Evolutionary conservation across 345 rosid genomes (phyloP), one percentile per base, ranked within the genome.

Genomic region (Eucalyptus pauciflora): DNA sequence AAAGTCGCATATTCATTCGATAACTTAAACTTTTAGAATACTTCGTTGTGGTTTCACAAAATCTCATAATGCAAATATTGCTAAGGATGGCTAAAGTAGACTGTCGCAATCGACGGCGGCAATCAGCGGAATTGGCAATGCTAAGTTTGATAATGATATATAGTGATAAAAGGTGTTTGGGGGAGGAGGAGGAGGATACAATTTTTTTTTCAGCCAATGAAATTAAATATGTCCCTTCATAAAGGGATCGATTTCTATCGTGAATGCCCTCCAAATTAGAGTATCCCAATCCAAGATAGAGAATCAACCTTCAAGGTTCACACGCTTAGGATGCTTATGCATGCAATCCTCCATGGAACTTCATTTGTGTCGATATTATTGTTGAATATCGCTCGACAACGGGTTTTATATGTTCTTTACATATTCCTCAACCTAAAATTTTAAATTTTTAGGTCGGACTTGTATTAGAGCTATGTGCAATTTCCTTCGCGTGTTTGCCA

Each of bases 1-100:
- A 56, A 56, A 56, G 0, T 3, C 5, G 0, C 0, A 22, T 56
- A 1, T 56, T 56, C 62, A 24, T 56, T 25, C 6, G 3, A 56
- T 56, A 56, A 6, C 1, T 9, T 56, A 56, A 56, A 56, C 3
- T 56, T 56, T 56, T 4, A 24, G 1, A 56, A 24, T 24, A 56
- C 3, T 24, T 0, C 0, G 4, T 0, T 4, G 62, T 4, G 29
- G 13, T 2, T 10, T 25, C 13, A 56, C 13, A 56, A 56, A 56
- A 56, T 56, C 13, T 56, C 62, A 56, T 10, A 24, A 56, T 56
- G 1, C 16, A 62, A 62, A 1, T 62, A 29, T 16, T 9, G 7
- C 2, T 69, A 17, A 13, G 24, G 7, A 33, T 9, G 80, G 45
- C 13, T 69, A 69, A 33, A 7, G 25, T 22, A 4, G 43, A 69